Base-by-base conservation (phyloP, 2,329 filamentous ascomycete genomes). In the Scopulariopsis brevicaulis region DNA sequence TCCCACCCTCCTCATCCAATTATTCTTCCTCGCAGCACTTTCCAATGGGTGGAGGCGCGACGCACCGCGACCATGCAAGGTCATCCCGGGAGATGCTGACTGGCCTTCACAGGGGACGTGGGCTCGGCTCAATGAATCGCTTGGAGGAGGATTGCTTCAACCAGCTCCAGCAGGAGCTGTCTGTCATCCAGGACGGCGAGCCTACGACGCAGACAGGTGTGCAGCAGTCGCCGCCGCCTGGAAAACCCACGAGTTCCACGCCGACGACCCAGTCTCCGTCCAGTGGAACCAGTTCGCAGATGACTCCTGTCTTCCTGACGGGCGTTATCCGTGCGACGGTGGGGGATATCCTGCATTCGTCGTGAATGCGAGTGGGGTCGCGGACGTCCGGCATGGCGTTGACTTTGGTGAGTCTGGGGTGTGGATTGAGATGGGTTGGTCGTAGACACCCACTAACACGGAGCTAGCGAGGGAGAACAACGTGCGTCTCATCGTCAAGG, bases 41-140 rank as follows among this genome's bases (percentile, higher is more conserved):
- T 8, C 50, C 54, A 46, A 56, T 56, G 54, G 54, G 43, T 10
- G 54, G 54, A 25, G 43, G 54, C 46, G 15, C 43, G 32, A 50
- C 50, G 22, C 55, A 43, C 34, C 46, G 20, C 55, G 35, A 53
- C 48, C 54, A 55, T 77, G 75, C 67, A 78, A 76, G 66, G 67
- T 73, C 18, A 73, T 71, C 56, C 75, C 73, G 14, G 71, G 69
- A 48, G 71, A 72, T 50, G 54, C 64, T 40, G 64, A 63, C 58
- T 80, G 77, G 77, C 78, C 77, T 4, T 71, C 69, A 3, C 60
- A 71, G 34, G 63, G 67, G 3, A 65, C 67, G 20, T 80, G 77
- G 77, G 58, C 62, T 20, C 60, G 64, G 28, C 68, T 80, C 62
- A 76, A 78, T 66, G 62, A 65, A 53, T 70, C 71, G 25, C 65